These are phyloP conservation scores for Scedosporium aurantiacum DNA, from an alignment of 2,329 filamentous ascomycete genomes.

Conservation along the genomic window DNA sequence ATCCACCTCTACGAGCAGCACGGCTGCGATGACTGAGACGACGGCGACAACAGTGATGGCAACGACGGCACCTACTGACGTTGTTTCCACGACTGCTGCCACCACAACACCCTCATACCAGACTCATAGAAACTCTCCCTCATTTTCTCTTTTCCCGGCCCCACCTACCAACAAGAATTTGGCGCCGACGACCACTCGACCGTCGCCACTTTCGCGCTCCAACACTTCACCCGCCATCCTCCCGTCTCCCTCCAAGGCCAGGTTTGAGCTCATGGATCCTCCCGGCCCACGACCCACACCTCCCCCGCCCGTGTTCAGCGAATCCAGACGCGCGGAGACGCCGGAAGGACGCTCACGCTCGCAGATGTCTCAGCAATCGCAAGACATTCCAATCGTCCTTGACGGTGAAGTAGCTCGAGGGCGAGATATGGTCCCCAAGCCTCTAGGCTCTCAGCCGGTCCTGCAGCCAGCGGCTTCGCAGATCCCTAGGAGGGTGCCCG, in stretches of 20 bases:
- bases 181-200: slow-evolving; percentile 3
- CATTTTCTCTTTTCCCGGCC: slow-evolving; percentile 33
- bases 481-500: not conserved
- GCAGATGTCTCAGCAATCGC: slow-evolving; percentile 5
- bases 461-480: not conserved
- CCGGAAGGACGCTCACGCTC: slow-evolving; percentile 1
- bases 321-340: not conserved
- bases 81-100: not conserved
- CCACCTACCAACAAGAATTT: slow-evolving; percentile 15
- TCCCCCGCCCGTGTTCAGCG: not conserved
- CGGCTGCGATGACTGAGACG: not conserved
- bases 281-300: not conserved
- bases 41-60: not conserved
- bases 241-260: not conserved
- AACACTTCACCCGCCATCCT: slow-evolving; percentile 2
- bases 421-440: not conserved
- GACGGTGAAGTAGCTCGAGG: not conserved
- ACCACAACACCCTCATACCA: not conserved
- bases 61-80: not conserved
- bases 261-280: slow-evolving; percentile 3
- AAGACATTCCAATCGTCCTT: slow-evolving; percentile 5
- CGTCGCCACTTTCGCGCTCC: not conserved
- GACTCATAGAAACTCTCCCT: slow-evolving; percentile 24
- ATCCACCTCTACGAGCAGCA: not conserved
- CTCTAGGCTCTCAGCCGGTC: not conserved